Base-by-base conservation (phyloP, 2,329 filamentous ascomycete species). In the Penicillium rolfsii region DNA sequence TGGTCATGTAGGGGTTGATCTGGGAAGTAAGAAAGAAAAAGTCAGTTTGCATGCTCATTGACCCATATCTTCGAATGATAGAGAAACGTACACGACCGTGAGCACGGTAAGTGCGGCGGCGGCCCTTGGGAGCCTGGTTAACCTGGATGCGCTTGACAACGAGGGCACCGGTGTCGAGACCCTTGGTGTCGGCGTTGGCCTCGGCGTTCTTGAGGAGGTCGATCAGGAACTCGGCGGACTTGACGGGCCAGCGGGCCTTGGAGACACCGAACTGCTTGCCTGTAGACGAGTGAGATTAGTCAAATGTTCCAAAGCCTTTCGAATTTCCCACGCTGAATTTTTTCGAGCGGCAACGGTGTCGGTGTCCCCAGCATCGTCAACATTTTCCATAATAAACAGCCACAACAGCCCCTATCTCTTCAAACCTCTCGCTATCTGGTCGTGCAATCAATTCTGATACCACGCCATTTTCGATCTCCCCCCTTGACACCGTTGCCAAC, bases 1-100 rank as follows among this genome's bases (percentile, higher is more conserved):
- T 96, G 74, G 93, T 97, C 96, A 99, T 98, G 89, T 98, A 99
- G 69, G 95, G 95, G 90, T 99, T 99, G 87, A 99, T 99, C 93
- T 97, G 80, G 19, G 14, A 5, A 36, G 35, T 33, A 33, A 50
- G 16, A 52, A 11, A 5, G 2, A n/a, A 40, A 50, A 41, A 33
- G 30, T 53, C 11, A 49, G 35, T 49, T 55, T 12, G 19, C 12
- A 4, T 28, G 5, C 2, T 41, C 12, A 22, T 22, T 54, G 30
- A 46, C 58, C 14, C 38, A 22, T 45, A 14, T 7, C 30, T 43
- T 50, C 19, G 16, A 22, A 40, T 53, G 26, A 43, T 6, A 62
- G 24, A 56, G 59, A 60, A 74, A 92, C 93, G 77, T 96, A 97
- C 94, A 87, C 95, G 93, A 89, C 95, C 95, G 88, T 99, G 95